These are phyloP conservation scores for Russula lepida DNA, from an alignment of 768 basidiomycete species.

Conservation along the genomic window DNA sequence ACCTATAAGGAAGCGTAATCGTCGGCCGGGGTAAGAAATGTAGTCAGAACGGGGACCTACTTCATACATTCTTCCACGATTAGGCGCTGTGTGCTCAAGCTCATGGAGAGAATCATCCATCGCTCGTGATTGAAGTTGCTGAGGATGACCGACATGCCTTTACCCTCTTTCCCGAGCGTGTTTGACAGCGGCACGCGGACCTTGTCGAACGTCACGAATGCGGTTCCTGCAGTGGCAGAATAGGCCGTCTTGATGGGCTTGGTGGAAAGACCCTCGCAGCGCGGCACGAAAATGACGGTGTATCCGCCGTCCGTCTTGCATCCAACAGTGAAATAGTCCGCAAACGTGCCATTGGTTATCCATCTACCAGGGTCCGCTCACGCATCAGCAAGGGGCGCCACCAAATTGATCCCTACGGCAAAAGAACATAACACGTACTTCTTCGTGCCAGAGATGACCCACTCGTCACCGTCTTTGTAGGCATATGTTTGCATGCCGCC, in stretches of 20 bases:
- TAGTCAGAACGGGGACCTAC: slow-evolving; percentile 30
- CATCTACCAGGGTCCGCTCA: slow-evolving; percentile 46
- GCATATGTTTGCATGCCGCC: slow-evolving; percentile 80
- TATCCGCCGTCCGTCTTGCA: slow-evolving; percentile 69
- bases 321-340: slow-evolving; percentile 77
- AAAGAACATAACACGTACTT: slow-evolving; percentile 50
- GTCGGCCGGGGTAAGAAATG: background rate
- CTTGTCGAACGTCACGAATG: slow-evolving; percentile 74
- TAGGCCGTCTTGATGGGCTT: slow-evolving; percentile 91
- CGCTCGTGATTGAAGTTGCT: slow-evolving; percentile 88
- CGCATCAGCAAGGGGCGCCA: background rate
- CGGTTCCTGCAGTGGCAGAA: slow-evolving; percentile 85
- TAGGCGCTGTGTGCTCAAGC: slow-evolving; percentile 65
- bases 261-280: slow-evolving; percentile 67
- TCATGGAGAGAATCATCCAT: slow-evolving; percentile 75
- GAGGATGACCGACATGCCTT: slow-evolving; percentile 75
- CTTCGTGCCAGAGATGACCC: slow-evolving; percentile 89
- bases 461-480: slow-evolving; percentile 73
- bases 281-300: slow-evolving; percentile 66
- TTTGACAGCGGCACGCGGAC: slow-evolving; percentile 76
- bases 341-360: slow-evolving; percentile 84
- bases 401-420: background rate
- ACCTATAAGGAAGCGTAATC: slow-evolving; percentile 37
- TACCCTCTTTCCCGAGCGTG: slow-evolving; percentile 79
- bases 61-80: slow-evolving; percentile 89